Evolutionary conservation across 2,329 filamentous ascomycete genomes (phyloP), one percentile per base, ranked within the genome.

Genomic region (Pestalotiopsis sp.): DNA sequence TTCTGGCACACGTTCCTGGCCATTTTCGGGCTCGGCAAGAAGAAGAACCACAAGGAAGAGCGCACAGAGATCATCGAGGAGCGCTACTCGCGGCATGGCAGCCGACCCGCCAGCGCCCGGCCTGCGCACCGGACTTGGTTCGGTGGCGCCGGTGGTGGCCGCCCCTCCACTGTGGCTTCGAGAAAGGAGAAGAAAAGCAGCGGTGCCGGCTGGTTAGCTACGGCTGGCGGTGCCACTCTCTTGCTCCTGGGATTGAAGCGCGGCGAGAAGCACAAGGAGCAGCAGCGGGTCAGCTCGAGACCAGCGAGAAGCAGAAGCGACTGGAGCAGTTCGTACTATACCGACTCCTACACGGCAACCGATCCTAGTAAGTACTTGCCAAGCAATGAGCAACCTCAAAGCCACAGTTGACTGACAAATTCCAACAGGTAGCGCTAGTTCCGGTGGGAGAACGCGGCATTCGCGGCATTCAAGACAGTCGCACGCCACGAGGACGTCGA

Each of bases 1-100:
- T 81, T 91, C 58, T 92, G 89, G 85, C 84, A 88, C 71, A 85
- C 83, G 39, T 74, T 90, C 56, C 78, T 88, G 64, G 87, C 86
- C 63, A 78, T 92, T 73, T 88, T 93, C 71, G 91, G 90, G 39
- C 76, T 89, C 57, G 85, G 88, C 74, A 83, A 83, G 73, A 85
- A 84, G 75, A 82, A 83, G 73, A 79, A 82, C 71, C 80, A 80
- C 72, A 80, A 80, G 66, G 81, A 84, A 27, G 88, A 89, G 70
- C 81, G 82, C 61, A 86, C 90, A 74, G 89, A 91, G 62, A 82
- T 90, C 67, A 83, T 87, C 74, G 90, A 92, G 76, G 90, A 92
- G 77, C 87, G 87, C 59, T 88, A 87, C 78, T 86, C 84, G 17
- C 83, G 83, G 69, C 83, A 82, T 73, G 82, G 82, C 20, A 83